A percentile compares a stretch with the other conserved stretches of the same genome.
Conservation (phyloP, 192 early-diverging fungal species). For the Coemansia sp. region DNA sequence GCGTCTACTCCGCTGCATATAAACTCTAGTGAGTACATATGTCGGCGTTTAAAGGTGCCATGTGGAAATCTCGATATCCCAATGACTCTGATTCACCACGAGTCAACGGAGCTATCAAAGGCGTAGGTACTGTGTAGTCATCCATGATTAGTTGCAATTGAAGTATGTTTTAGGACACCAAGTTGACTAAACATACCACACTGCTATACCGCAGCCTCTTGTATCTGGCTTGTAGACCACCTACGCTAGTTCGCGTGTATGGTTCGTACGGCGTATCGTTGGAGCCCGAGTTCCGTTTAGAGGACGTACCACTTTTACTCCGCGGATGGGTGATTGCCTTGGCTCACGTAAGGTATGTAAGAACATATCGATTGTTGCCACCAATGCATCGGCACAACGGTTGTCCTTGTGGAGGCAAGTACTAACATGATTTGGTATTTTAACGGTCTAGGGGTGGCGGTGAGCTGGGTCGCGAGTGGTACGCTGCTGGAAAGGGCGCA, state of each 20-base stretch:
- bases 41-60: slow-evolving; percentile 28
- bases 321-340: slow-evolving; percentile 82
- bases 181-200: background rate
- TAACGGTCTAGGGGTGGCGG: slow-evolving; percentile 66
- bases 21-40: slow-evolving; percentile 27
- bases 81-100: slow-evolving; percentile 67
- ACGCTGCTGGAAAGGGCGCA: slow-evolving; percentile 70
- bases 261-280: slow-evolving; percentile 81
- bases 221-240: slow-evolving; percentile 28
- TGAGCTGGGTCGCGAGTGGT: slow-evolving; percentile 81
- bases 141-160: background rate
- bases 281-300: slow-evolving; percentile 76
- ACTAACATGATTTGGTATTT: background rate
- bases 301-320: slow-evolving; percentile 76
- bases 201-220: background rate
- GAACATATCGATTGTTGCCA: background rate
- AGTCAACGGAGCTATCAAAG: slow-evolving; percentile 25
- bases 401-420: background rate
- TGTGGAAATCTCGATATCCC: slow-evolving; percentile 59
- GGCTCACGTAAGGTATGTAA: slow-evolving; percentile 69
- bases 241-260: slow-evolving; percentile 71
- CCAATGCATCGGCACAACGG: background rate
- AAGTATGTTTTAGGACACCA: background rate
- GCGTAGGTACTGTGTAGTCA: slow-evolving; percentile 9
- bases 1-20: slow-evolving; percentile 39